A percentile compares a stretch with the other conserved stretches of the same genome.
phyloP scores from a whole-genome alignment of 2,329 filamentous ascomycete species.

The Clathrospora elynae region DNA sequence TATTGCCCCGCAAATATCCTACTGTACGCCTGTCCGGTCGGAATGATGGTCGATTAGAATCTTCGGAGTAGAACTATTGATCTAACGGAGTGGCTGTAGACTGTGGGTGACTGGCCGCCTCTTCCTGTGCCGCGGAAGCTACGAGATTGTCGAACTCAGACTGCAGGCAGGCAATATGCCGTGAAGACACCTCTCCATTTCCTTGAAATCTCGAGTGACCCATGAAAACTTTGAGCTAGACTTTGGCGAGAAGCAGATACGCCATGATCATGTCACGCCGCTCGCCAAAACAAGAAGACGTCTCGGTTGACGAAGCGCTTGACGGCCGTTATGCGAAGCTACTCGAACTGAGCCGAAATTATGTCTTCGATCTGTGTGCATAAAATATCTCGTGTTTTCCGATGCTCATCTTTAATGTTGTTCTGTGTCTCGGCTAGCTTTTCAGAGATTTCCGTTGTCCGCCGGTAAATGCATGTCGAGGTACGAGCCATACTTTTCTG shows the following conservation, averaged over 20 bases:
- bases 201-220: not conserved
- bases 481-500: not conserved
- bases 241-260: constrained; percentile 7
- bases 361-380: constrained; percentile 2
- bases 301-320: not conserved
- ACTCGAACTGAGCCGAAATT: constrained; percentile 1
- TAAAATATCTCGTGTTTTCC: constrained; percentile 4
- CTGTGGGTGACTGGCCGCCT: constrained; percentile 3
- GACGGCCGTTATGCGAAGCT: not conserved
- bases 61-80: constrained; percentile 9
- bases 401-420: not conserved
- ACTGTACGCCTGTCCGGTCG: not conserved
- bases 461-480: not conserved
- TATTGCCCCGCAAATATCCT: not conserved
- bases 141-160: constrained; percentile 11
- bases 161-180: constrained; percentile 4
- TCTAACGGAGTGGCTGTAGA: constrained; percentile 10
- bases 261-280: constrained; percentile 15
- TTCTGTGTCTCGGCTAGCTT: not conserved
- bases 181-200: not conserved
- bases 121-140: constrained; percentile 16
- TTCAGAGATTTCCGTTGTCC: not conserved
- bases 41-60: not conserved
- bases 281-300: constrained; percentile 10
- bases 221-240: not conserved